Conservation (phyloP, 805 yeast genomes). For the Spathaspora passalidarum region DNA sequence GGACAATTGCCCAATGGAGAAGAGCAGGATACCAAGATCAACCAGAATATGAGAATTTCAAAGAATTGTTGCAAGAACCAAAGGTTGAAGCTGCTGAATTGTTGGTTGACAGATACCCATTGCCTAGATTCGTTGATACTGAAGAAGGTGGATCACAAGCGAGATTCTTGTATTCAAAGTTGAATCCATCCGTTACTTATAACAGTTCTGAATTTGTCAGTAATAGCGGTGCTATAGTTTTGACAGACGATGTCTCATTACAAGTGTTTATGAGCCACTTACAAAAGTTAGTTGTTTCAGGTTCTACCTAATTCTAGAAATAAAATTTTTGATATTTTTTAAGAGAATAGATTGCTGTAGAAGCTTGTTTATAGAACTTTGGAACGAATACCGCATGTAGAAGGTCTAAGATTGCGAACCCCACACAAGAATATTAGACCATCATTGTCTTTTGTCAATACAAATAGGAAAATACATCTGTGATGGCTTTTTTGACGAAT, state of each 20-base stretch:
- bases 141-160: slow-evolving; percentile 99
- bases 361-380: too few species aligned
- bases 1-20: slow-evolving; percentile 94
- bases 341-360: too few species aligned
- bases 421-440: neutral
- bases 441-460: too few species aligned
- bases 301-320: slow-evolving; percentile 25
- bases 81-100: slow-evolving; percentile 89
- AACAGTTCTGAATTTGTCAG: slow-evolving; percentile 52
- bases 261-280: slow-evolving; percentile 95
- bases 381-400: too few species aligned
- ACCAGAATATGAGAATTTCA: slow-evolving; percentile 85
- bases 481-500: too few species aligned
- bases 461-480: too few species aligned
- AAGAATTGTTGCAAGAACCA: slow-evolving; percentile 82
- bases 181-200: slow-evolving; percentile 89
- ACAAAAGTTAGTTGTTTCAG: slow-evolving; percentile 79
- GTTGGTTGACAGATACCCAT: slow-evolving; percentile 90
- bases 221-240: slow-evolving; percentile 67
- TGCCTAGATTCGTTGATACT: slow-evolving; percentile 95
- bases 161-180: slow-evolving; percentile 88
- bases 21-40: slow-evolving; percentile 91
- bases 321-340: neutral
- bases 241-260: slow-evolving; percentile 93
- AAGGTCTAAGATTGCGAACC: too few species aligned